These are phyloP conservation scores for Aspergillus udagawae DNA, from an alignment of 2,329 filamentous ascomycete species.

Conservation along the genomic window DNA sequence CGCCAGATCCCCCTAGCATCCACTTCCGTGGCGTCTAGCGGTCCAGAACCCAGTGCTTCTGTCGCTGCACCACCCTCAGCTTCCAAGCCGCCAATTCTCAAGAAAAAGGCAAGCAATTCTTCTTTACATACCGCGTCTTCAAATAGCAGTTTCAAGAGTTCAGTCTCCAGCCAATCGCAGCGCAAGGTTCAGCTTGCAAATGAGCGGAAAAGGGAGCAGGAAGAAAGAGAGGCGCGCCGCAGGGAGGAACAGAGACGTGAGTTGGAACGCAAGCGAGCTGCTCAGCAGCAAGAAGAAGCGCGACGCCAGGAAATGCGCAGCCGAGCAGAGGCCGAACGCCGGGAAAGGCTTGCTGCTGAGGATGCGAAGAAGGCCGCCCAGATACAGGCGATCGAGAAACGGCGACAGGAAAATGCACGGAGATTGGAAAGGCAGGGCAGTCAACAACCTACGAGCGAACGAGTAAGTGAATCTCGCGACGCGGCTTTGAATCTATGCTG, in stretches of 20 bases:
- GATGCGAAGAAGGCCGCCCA: constrained; percentile 66
- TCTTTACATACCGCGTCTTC: constrained; percentile 56
- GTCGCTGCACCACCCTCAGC: constrained; percentile 44
- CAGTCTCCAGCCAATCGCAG: constrained; percentile 57
- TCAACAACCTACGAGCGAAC: constrained; percentile 36
- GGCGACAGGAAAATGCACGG: constrained; percentile 45
- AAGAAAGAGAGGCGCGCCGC: constrained; percentile 73
- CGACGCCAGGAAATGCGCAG: constrained; percentile 61
- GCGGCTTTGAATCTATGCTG: background rate
- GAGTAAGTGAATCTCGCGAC: constrained; percentile 24
- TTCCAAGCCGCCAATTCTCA: constrained; percentile 45
- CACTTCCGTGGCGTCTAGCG: constrained; percentile 55
- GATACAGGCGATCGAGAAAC: constrained; percentile 55
- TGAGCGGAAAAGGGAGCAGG: constrained; percentile 77
- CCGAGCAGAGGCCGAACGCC: constrained; percentile 52
- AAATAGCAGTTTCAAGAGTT: constrained; percentile 60
- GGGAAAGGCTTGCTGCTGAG: constrained; percentile 46
- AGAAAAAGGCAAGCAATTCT: constrained; percentile 64
- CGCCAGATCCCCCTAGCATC: constrained; percentile 41
- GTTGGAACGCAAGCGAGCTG: constrained; percentile 70
- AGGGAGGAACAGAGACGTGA: constrained; percentile 80
- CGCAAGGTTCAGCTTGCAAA: constrained; percentile 70
- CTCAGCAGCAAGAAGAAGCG: constrained; percentile 53
- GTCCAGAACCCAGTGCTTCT: constrained; percentile 52
- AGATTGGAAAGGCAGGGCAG: constrained; percentile 44